Evolutionary conservation across 2,329 filamentous ascomycete species (phyloP).

Genomic region (Plectosphaerella sp.): DNA sequence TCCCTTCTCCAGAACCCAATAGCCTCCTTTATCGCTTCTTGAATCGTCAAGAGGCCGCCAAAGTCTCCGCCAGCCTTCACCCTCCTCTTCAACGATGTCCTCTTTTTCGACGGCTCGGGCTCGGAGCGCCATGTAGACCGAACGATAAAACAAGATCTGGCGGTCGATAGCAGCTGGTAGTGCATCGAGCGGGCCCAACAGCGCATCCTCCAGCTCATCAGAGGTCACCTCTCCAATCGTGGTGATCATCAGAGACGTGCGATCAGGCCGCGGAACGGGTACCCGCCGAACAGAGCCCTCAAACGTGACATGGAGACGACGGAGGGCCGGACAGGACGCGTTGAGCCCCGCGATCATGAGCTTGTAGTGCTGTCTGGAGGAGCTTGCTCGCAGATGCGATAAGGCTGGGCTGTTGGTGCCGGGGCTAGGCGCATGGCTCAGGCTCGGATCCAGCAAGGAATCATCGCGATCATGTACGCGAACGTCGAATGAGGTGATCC

Average conservation of each 20-base stretch:
- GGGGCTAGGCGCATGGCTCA: constrained; percentile 6
- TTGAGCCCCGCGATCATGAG: constrained; percentile 5
- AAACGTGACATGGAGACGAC: constrained; percentile 9
- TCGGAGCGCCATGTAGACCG: constrained; percentile 8
- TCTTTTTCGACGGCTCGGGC: neutral
- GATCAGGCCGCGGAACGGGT: constrained; percentile 8
- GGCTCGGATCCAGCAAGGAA: constrained; percentile 6
- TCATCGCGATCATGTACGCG: constrained; percentile 10
- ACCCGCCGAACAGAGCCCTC: constrained; percentile 10
- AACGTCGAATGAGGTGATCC: constrained; percentile 13
- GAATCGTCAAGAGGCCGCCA: constrained; percentile 6
- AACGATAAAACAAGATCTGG: constrained; percentile 10
- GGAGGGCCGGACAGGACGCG: constrained; percentile 9
- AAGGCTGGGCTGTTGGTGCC: constrained; percentile 1
- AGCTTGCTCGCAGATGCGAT: constrained; percentile 2
- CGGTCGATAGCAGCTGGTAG: constrained; percentile 5
- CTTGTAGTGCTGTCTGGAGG: constrained; percentile 6
- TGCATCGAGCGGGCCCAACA: constrained; percentile 7
- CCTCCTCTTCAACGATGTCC: neutral
- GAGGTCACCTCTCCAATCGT: constrained; percentile 8
- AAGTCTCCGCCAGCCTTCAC: constrained; percentile 7
- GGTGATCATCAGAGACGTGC: constrained; percentile 9
- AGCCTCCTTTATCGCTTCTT: constrained; percentile 3
- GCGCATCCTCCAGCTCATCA: constrained; percentile 3
- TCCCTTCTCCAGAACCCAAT: constrained; percentile 11